A percentile compares a stretch with the other conserved stretches of the same genome.
These are phyloP conservation scores for Agaricales sp. DNA, from an alignment of 1,284 basidiomycete genomes.

Conservation along the genomic window DNA sequence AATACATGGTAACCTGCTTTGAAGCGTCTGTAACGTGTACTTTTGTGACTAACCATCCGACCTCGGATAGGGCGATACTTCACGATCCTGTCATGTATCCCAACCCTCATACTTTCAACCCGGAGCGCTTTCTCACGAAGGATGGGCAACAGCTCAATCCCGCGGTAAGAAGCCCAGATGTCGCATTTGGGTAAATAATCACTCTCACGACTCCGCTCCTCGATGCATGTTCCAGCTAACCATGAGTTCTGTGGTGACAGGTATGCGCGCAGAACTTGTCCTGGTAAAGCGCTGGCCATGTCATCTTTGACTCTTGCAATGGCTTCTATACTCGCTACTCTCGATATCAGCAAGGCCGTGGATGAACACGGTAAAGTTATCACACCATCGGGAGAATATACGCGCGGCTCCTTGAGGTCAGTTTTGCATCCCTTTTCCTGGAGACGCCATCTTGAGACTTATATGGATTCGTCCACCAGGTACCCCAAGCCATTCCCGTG, in stretches of 20 bases:
- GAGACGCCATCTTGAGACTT: background rate
- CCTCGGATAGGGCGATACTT: background rate
- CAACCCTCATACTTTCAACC: constrained; percentile 4
- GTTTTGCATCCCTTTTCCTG: background rate
- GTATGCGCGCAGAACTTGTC: background rate
- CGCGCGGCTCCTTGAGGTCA: background rate
- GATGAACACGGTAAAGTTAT: background rate
- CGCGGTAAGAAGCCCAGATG: background rate
- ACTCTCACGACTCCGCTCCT: too few species aligned
- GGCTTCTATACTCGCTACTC: background rate
- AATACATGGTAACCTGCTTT: background rate
- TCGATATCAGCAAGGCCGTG: background rate
- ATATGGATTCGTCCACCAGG: background rate
- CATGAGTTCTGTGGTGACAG: too few species aligned
- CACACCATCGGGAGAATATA: background rate
- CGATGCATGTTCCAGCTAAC: too few species aligned
- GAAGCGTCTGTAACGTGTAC: background rate
- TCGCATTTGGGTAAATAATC: constrained; percentile 1
- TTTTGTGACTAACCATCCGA: background rate
- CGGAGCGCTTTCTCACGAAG: constrained; percentile 6
- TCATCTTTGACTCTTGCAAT: background rate
- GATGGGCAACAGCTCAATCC: background rate
- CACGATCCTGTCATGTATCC: constrained; percentile 6
- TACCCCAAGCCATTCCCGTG: background rate
- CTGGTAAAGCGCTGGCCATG: background rate